These are phyloP conservation scores for Xylariaceae sp. DNA, from an alignment of 2,329 filamentous ascomycete species.

Conservation along the genomic window DNA sequence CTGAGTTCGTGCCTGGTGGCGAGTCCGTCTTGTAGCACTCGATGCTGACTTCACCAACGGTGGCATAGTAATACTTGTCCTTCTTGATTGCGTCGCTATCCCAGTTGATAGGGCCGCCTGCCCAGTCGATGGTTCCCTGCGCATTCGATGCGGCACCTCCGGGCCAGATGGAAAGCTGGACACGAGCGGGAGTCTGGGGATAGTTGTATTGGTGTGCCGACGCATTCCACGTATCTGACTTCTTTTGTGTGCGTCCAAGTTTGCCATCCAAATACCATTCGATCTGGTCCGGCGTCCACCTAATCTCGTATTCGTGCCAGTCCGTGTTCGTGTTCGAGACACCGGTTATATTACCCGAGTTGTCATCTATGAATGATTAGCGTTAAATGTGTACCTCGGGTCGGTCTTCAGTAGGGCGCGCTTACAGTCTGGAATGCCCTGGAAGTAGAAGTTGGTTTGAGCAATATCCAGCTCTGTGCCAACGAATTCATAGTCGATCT, in stretches of 20 bases:
- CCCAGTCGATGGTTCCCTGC: slow-evolving; percentile 87
- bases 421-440: slow-evolving; percentile 90
- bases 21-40: slow-evolving; percentile 76
- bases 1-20: slow-evolving; percentile 70
- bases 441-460: slow-evolving; percentile 97
- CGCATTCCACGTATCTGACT: slow-evolving; percentile 82
- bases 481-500: slow-evolving; percentile 97
- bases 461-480: slow-evolving; percentile 77
- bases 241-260: slow-evolving; percentile 74
- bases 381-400: not conserved
- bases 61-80: slow-evolving; percentile 87
- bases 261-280: slow-evolving; percentile 88
- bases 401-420: slow-evolving; percentile 7
- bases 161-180: slow-evolving; percentile 96
- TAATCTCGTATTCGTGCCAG: slow-evolving; percentile 89
- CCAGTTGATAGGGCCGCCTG: slow-evolving; percentile 91
- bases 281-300: slow-evolving; percentile 87
- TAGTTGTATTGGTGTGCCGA: slow-evolving; percentile 82
- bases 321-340: slow-evolving; percentile 74
- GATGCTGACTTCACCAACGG: slow-evolving; percentile 77
- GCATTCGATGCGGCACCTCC: slow-evolving; percentile 81
- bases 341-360: slow-evolving; percentile 71
- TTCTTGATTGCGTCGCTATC: slow-evolving; percentile 77
- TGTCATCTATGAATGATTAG: slow-evolving; percentile 63
- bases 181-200: slow-evolving; percentile 88